Conservation (phyloP, 108 stramenopile genomes). For the Cyclotella cryptica region DNA sequence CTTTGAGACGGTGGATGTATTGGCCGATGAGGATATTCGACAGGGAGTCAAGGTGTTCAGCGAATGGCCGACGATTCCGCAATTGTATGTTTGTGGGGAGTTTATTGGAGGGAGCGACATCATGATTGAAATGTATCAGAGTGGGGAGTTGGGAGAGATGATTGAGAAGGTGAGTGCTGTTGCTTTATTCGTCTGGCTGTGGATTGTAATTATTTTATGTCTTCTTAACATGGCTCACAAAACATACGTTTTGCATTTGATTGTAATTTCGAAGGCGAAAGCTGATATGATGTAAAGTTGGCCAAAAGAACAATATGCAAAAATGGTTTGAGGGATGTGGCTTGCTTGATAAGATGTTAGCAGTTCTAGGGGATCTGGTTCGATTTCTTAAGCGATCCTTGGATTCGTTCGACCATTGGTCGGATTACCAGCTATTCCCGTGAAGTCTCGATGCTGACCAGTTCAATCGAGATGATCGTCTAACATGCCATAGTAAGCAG, state of each 20-base stretch:
- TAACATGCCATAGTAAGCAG: no score
- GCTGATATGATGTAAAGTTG: slow-evolving; percentile 54
- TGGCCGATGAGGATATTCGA: slow-evolving; percentile 87
- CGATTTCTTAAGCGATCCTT: no score
- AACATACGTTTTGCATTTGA: not conserved
- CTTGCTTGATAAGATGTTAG: no score
- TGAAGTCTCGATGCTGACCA: no score
- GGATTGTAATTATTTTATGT: not conserved
- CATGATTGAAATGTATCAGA: slow-evolving; percentile 87
- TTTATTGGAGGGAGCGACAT: slow-evolving; percentile 99
- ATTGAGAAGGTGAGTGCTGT: slow-evolving; percentile 49
- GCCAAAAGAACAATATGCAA: no score
- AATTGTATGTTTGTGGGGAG: slow-evolving; percentile 97
- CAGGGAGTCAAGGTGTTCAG: slow-evolving; percentile 83
- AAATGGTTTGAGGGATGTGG: no score
- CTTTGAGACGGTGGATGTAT: slow-evolving; percentile 82
- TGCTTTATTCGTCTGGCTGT: not conserved
- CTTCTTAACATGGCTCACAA: not conserved
- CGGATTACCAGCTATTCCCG: no score
- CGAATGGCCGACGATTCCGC: slow-evolving; percentile 99
- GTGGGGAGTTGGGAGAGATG: slow-evolving; percentile 80
- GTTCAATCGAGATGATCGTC: no score
- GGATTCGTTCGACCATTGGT: no score
- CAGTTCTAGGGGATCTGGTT: no score
- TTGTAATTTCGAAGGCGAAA: slow-evolving; percentile 47